Evolutionary conservation across 176 grass and related monocot species (phyloP).

Genomic region (Poa pratensis): DNA sequence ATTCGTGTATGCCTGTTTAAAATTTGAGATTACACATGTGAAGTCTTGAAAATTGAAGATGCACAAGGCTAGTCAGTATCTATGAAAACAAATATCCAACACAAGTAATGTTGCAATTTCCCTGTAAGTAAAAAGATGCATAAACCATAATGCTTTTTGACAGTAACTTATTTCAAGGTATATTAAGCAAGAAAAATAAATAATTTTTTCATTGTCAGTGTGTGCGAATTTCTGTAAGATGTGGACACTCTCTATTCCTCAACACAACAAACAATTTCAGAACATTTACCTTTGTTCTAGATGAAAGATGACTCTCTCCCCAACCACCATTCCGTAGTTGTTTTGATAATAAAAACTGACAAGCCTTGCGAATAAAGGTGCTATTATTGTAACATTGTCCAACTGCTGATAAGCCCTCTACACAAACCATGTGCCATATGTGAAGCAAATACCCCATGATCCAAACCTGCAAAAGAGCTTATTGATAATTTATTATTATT

Average conservation of each 20-base stretch:
- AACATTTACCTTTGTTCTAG: conserved; percentile 52
- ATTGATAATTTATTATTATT: conserved; percentile 10
- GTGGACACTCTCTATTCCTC: not conserved
- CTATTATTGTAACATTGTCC: conserved; percentile 57
- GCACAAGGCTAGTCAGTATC: conserved; percentile 1
- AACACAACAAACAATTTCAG: conserved; percentile 1
- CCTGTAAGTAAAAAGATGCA: not conserved
- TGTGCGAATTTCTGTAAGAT: conserved; percentile 2
- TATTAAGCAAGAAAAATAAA: not conserved
- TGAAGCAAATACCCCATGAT: conserved; percentile 78
- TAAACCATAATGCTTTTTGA: not conserved
- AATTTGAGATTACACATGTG: not conserved
- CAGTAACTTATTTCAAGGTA: not conserved
- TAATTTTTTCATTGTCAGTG: not conserved
- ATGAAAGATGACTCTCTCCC: conserved; percentile 85
- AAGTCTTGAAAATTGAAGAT: conserved; percentile 13
- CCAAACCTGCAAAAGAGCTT: conserved; percentile 57
- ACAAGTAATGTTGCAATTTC: not conserved
- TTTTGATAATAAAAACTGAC: conserved; percentile 72
- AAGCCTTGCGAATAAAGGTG: conserved; percentile 52
- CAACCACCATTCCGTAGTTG: conserved; percentile 66
- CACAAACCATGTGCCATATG: conserved; percentile 71
- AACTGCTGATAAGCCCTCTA: conserved; percentile 56
- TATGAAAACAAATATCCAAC: conserved; percentile 25
- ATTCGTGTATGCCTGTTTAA: conserved; percentile 68